Conservation (phyloP, 78 protist genomes). For the Dictyostelium purpureum region DNA sequence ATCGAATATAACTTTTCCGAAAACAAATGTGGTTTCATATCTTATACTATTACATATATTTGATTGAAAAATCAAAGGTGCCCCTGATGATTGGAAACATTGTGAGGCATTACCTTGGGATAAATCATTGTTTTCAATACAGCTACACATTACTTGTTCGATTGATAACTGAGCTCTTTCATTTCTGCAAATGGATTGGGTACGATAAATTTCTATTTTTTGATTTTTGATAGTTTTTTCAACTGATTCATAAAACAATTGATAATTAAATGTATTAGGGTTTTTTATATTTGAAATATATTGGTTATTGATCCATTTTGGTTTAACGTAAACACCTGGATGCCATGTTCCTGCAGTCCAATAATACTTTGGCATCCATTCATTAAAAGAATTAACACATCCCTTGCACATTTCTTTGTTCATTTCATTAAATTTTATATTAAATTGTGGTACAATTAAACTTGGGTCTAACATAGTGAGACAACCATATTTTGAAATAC, state of each 20-base stretch:
- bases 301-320: not conserved
- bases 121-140: too few relatives aligned
- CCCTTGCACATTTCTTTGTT: not conserved
- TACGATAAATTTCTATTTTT: not conserved
- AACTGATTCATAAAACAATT: not conserved
- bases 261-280: not conserved
- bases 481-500: slow-evolving; percentile 3
- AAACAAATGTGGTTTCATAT: too few relatives aligned
- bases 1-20: too few relatives aligned
- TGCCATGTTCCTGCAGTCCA: not conserved
- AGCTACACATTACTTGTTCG: too few relatives aligned
- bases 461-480: not conserved
- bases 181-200: too few relatives aligned
- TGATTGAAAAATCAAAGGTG: too few relatives aligned
- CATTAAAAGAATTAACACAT: not conserved
- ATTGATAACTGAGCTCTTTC: too few relatives aligned
- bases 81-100: too few relatives aligned
- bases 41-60: too few relatives aligned
- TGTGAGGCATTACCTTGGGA: too few relatives aligned
- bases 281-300: not conserved
- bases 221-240: not conserved
- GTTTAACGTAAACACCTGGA: not conserved
- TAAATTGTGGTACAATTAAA: not conserved
- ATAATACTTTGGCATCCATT: slow-evolving; percentile 11
- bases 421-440: slow-evolving; percentile 14